Base-by-base conservation (phyloP, 345 rosid genomes). In the Noccaea bulbosa region DNA sequence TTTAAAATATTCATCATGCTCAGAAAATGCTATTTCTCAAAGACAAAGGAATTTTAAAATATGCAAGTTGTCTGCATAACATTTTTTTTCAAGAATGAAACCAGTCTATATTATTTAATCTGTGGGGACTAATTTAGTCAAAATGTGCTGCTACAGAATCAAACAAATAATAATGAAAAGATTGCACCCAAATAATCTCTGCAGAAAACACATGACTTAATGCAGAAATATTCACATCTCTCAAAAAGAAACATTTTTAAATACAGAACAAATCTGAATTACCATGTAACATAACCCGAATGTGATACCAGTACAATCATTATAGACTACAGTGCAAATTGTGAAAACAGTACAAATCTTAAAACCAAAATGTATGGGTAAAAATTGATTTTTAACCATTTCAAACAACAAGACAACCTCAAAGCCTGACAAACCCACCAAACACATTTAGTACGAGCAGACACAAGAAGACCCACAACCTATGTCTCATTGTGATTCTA, bases 361-460 rank as follows among this genome's bases (percentile, higher is more conserved):
- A 65, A 57, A 65, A 40, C 53, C 44, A 65, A 38, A 38, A 73
- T 44, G 72, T 68, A 34, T 74, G 41, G 57, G 63, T 66, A 41
- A 61, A 64, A 60, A 20, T 1, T 41, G 33, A 11, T 40, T 50
- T 20, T 59, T 47, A 58, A 67, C 73, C 67, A 67, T 54, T 61
- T 52, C 69, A 62, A 45, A 75, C 52, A 68, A 69, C 17, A 69
- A 17, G 74, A 75, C 78, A 75, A 75, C 38, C 46, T 68, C 64
- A 54, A 37, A 37, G 78, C 58, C 65, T 75, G 73, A 75, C 65
- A 68, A 27, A 54, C 74, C 74, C 78, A 75, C 78, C 64, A 68
- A 61, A 53, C 51, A 68, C 73, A 75, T 67, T 74, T 67, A 74
- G 67, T 74, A 67, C 68, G 40, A 45, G n/a, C 69, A 67, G 69